These are phyloP conservation scores for Elymus sibiricus DNA, from an alignment of 176 grass and related monocot genomes.

Conservation along the genomic window DNA sequence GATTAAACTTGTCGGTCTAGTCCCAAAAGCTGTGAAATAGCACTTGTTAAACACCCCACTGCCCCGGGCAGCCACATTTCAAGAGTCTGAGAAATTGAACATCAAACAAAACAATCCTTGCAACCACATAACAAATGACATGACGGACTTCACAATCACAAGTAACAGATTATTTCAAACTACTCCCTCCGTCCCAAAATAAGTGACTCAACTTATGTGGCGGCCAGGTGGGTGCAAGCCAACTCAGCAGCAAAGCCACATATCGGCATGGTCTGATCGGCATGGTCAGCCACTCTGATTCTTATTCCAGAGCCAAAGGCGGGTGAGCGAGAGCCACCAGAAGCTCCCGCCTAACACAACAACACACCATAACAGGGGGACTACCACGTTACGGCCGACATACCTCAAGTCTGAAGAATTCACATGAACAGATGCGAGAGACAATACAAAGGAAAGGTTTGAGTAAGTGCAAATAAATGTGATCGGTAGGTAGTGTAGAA, in stretches of 20 bases:
- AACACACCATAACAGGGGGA: neutral
- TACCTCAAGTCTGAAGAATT: neutral
- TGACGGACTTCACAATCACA: too few species aligned
- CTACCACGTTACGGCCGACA: too few species aligned
- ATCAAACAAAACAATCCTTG: too few species aligned
- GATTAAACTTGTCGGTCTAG: too few species aligned
- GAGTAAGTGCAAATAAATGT: neutral
- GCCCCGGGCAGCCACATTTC: too few species aligned
- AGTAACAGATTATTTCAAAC: too few species aligned
- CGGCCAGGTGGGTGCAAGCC: neutral
- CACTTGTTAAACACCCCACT: too few species aligned
- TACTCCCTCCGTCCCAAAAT: too few species aligned
- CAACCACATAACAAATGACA: too few species aligned
- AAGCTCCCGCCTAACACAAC: neutral
- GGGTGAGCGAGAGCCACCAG: neutral
- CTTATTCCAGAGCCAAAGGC: neutral
- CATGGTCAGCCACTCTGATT: neutral
- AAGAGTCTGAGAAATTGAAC: too few species aligned
- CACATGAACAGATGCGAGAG: neutral
- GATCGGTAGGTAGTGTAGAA: neutral
- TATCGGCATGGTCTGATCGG: neutral
- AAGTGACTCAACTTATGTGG: too few species aligned
- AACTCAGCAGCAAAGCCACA: neutral
- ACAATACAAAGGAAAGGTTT: neutral
- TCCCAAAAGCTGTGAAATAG: too few species aligned